These are phyloP conservation scores for Salix koriyanagi DNA, from an alignment of 345 rosid species.

Conservation along the genomic window DNA sequence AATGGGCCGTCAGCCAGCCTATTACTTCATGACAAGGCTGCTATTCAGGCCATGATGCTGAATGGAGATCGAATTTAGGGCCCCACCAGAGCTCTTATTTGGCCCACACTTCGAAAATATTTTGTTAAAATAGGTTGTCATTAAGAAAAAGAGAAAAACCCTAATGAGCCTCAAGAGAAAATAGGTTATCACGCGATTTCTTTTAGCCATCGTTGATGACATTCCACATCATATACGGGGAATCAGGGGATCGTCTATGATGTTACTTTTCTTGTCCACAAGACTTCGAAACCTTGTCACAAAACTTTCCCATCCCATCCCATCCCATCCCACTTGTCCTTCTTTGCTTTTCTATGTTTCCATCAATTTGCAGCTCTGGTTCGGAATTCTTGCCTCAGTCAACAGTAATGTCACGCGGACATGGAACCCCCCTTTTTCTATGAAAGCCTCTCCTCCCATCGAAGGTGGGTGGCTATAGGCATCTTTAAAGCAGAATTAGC, in stretches of 20 bases:
- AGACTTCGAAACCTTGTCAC: not conserved
- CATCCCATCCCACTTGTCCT: not conserved
- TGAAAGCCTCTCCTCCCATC: not conserved
- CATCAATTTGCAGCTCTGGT: not conserved
- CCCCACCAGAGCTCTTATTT: too few species aligned
- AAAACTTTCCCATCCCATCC: not conserved
- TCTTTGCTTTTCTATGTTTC: not conserved
- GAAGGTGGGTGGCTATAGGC: not conserved
- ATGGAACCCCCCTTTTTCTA: not conserved
- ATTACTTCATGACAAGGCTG: too few species aligned
- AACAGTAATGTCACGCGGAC: not conserved
- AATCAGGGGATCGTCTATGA: not conserved
- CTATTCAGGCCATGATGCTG: too few species aligned
- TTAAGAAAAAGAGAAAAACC: not conserved
- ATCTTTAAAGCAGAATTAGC: conserved; percentile 1
- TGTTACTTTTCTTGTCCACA: not conserved
- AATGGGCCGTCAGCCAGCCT: too few species aligned
- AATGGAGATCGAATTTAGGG: too few species aligned
- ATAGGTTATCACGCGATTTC: not conserved
- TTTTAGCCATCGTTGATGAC: not conserved
- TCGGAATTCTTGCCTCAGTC: not conserved
- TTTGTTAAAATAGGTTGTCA: too few species aligned
- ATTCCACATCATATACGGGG: not conserved
- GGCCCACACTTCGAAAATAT: too few species aligned
- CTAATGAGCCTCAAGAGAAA: too few species aligned